Percentiles rank a stretch among this genome's conserved stretches.
phyloP scores from a whole-genome alignment of 2,329 filamentous ascomycete genomes.

The Alternaria novae-zelandiae region DNA sequence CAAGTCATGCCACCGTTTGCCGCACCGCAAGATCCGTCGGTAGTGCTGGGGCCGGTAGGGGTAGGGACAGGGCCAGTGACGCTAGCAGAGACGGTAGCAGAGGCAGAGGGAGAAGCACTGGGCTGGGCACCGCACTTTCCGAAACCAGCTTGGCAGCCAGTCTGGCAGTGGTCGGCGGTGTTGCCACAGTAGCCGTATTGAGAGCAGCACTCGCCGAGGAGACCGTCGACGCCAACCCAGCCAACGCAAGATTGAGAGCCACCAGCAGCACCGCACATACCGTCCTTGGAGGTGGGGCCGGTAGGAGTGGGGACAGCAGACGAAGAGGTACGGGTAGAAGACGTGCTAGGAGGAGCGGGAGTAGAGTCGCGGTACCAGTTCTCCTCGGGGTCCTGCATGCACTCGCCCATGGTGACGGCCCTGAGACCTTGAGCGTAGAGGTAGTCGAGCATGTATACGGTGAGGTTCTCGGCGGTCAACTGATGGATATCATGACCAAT shows the following conservation, averaged over 20 bases:
- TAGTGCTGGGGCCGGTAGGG: constrained; percentile 16
- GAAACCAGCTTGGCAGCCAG: constrained; percentile 29
- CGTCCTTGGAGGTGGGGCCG: constrained; percentile 26
- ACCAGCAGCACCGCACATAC: constrained; percentile 25
- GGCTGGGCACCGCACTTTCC: constrained; percentile 17
- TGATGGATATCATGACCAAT: constrained; percentile 61
- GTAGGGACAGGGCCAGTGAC: constrained; percentile 45
- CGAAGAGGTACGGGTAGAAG: constrained; percentile 16
- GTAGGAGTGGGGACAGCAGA: constrained; percentile 27
- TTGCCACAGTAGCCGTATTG: constrained; percentile 49
- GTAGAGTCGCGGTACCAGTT: constrained; percentile 58
- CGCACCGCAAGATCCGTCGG: constrained; percentile 30
- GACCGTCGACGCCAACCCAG: constrained; percentile 28
- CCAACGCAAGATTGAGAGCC: constrained; percentile 29
- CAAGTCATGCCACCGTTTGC: constrained; percentile 24
- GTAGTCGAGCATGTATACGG: constrained; percentile 52
- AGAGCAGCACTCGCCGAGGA: constrained; percentile 53
- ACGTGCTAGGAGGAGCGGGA: constrained; percentile 43
- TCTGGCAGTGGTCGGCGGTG: constrained; percentile 29
- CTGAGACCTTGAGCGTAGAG: constrained; percentile 49
- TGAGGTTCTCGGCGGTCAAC: constrained; percentile 53
- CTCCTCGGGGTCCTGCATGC: constrained; percentile 51
- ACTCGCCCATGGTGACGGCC: constrained; percentile 57
- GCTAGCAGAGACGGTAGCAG: constrained; percentile 21
- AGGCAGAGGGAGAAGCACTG: constrained; percentile 4